Base-by-base conservation (phyloP, 306 rosid genomes). In the Canavalia ensiformis region DNA sequence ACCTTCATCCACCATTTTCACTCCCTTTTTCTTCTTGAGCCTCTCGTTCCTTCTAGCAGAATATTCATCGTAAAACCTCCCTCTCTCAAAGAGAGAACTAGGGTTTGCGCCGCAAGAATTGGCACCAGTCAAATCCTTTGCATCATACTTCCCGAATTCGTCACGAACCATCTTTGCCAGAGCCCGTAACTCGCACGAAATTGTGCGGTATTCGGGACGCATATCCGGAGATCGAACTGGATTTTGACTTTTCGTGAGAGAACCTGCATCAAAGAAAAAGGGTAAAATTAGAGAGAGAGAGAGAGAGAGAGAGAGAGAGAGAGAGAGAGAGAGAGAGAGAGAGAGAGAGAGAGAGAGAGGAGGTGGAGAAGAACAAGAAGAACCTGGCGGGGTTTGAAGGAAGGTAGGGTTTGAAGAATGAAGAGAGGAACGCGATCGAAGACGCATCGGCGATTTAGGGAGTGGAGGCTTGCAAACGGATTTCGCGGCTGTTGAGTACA, bases 31-130 rank as follows among this genome's bases (percentile, higher is more conserved):
- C 54, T 91, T 89, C 83, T 76, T 89, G 1, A 95, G 90, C 87
- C 93, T 90, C 86, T 95, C 99, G n/a, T 93, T 93, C 82, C 99
- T 89, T 75, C 91, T 86, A 1, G 96, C 97, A 13, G 98, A 93
- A 62, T 95, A 95, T 63, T 85, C 96, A 1, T 95, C 96, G 41
- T 95, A 95, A 25, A 93, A 85, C 28, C 86, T 88, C 12, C 99
- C 99, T 68, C 98, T 87, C 81, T 91, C 90, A 54, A 95, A 93
- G 34, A 88, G 70, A 51, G 35, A 28, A 46, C 81, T 51, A 3
- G 88, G 35, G 2, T 79, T 76, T 34, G 77, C 82, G 34, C 64
- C 8, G 25, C 66, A 6, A 47, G 87, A 58, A 62, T 65, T 33
- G 0, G 72, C 77, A 6, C 18, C 2, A 6, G 55, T 74, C 1